Conservation (phyloP, 2,329 filamentous ascomycete species). For the Coleophoma cylindrospora region DNA sequence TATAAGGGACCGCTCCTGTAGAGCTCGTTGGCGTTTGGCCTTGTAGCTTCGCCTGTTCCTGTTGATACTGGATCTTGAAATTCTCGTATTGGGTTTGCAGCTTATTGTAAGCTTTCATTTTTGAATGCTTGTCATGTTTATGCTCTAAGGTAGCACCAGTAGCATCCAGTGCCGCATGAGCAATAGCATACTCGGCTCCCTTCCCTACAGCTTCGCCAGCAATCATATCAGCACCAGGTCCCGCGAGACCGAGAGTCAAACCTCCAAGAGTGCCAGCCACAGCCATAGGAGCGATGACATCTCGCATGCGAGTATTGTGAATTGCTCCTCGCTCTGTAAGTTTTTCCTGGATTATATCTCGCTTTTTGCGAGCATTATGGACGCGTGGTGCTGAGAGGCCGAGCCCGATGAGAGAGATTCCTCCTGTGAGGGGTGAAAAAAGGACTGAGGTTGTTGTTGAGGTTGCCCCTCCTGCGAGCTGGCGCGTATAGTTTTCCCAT, state of each 20-base stretch:
- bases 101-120: conserved; percentile 30
- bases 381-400: conserved; percentile 33
- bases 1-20: too few species aligned
- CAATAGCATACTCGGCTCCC: conserved; percentile 29
- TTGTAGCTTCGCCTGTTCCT: conserved; percentile 20
- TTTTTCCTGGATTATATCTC: conserved; percentile 34
- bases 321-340: conserved; percentile 28
- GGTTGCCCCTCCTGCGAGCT: conserved; percentile 33
- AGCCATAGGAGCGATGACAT: conserved; percentile 33
- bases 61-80: conserved; percentile 25
- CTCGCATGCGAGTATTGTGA: conserved; percentile 34
- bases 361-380: conserved; percentile 36
- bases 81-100: conserved; percentile 28
- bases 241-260: conserved; percentile 31
- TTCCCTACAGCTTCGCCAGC: conserved; percentile 30
- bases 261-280: conserved; percentile 31
- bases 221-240: conserved; percentile 29
- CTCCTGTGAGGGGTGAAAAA: conserved; percentile 32
- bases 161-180: conserved; percentile 31
- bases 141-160: conserved; percentile 31
- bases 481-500: conserved; percentile 38
- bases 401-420: conserved; percentile 33
- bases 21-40: background rate
- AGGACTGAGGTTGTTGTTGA: conserved; percentile 33
- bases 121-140: conserved; percentile 27